Evolutionary conservation across 139 green algal species (phyloP), one percentile per base, ranked within the genome.

Genomic region (Mychonastes homosphaera): DNA sequence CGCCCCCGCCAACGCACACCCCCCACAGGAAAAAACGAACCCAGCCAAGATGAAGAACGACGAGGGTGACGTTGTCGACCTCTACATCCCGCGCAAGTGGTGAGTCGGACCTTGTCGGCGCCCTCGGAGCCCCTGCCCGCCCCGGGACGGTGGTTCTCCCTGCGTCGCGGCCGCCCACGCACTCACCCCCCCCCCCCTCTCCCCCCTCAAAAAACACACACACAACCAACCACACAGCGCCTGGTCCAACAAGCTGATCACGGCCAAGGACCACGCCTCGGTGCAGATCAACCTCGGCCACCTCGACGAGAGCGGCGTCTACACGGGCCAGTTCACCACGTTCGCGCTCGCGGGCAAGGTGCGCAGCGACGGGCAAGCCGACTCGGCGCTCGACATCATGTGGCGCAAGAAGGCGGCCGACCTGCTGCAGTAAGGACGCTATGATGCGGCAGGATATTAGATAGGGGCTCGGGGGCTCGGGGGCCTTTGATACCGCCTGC

Each of bases 251-350:
- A 92, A 96, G 77, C 79, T 99, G 44, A 99, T 99, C 81, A 89
- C 81, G 3, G 88, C 93, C 49, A 97, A 97, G 82, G 93, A 99
- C 79, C 90, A 98, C 66, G 88, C 80, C 35, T 78, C 64, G 65
- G 83, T 99, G 19, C 93, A 99, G 83, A 76, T 99, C 46, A 99
- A 99, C 83, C 78, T 99, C 48, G 93, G 91, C 24, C 93, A 98
- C 82, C 73, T 99, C 45, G 85, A 97, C 72, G 86, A 91, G 65
- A 78, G 87, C 57, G 93, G 93, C 56, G 79, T 97, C 32, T 98
- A 95, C 84, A 95, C 63, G 57, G 79, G 79, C 71, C 62, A 85
- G 63, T 95, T 87, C 83, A 91, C 85, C 52, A 98, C 93, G 48
- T 89, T 98, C 56, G 93, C 93, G 7, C 65, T 99, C 45, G 79